Evolutionary conservation across 148 eudicot species (phyloP), one percentile per base, ranked within the genome.

Genomic region (Hydrangea macrophylla): DNA sequence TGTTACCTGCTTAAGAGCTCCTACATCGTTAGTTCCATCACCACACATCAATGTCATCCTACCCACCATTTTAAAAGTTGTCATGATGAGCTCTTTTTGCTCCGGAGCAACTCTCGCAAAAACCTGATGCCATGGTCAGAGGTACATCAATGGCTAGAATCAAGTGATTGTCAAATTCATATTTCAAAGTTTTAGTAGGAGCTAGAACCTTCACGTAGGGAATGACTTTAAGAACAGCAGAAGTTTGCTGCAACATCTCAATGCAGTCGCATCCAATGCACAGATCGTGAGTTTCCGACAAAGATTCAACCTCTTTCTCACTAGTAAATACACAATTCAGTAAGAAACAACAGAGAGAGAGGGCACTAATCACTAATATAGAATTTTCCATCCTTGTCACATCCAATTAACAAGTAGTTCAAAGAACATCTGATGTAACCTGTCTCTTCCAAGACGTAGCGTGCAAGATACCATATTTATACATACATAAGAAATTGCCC

Each of bases 101-200:
- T 93, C 96, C 58, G 98, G 98, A 44, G 98, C 98, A 61, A 93
- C 98, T 81, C 98, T 88, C 27, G 98, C 98, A 81, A 93, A 93
- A 66, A 93, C 96, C 98, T 93, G 77, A 61, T 58, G 40, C 40
- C 64, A 67, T 54, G 23, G 32, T 62, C 28, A 58, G 1, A 5
- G n/a, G 36, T 48, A 24, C 35, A 23, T 55, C 59, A 71, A 40
- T n/a, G n/a, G n/a, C n/a, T n/a, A n/a, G n/a, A 6, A 37, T 26
- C 23, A 24, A 40, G 25, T 35, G 28, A 64, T 18, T 13, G 28
- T 10, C 12, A 44, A 36, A 32, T 4, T 1, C 4, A 23, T 24
- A 30, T 33, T 30, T 31, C 22, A 40, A 57, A 36, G 1, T 20
- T 7, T 11, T 12, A 15, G 55, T 6, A 13, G 44, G 11, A 42